These are phyloP conservation scores for Sarcomyxa edulis DNA, from an alignment of 768 basidiomycete genomes.

Conservation along the genomic window DNA sequence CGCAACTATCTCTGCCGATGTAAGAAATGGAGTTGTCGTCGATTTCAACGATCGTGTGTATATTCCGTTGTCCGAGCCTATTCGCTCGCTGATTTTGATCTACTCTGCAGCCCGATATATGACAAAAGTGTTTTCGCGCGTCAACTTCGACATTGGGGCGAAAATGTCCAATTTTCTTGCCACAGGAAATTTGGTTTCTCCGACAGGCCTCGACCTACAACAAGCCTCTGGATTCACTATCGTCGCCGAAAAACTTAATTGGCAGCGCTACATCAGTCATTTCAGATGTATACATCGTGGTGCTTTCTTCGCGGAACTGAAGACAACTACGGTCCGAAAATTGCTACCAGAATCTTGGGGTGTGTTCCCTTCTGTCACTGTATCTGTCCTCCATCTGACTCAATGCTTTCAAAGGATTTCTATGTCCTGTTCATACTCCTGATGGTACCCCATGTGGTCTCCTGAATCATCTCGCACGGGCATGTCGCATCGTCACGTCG, in stretches of 20 bases:
- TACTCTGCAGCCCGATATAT: constrained; percentile 68
- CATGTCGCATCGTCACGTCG: constrained; percentile 84
- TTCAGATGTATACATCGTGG: constrained; percentile 98
- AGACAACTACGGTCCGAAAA: constrained; percentile 96
- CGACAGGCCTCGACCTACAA: constrained; percentile 92
- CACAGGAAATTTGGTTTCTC: constrained; percentile 93
- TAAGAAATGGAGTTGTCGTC: constrained; percentile 68
- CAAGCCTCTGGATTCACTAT: constrained; percentile 99
- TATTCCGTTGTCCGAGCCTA: neutral
- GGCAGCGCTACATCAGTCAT: constrained; percentile 97
- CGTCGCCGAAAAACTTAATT: constrained; percentile 97
- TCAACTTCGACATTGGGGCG: constrained; percentile 89
- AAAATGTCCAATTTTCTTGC: constrained; percentile 93
- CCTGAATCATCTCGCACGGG: constrained; percentile 91
- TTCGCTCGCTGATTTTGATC: neutral
- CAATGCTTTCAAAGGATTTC: too few relatives aligned
- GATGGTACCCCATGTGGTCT: constrained; percentile 98
- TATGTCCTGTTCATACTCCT: constrained; percentile 98
- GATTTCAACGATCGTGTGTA: constrained; percentile 85
- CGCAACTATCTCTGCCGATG: constrained; percentile 63
- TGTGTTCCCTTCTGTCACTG: constrained; percentile 25
- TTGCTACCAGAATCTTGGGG: constrained; percentile 98
- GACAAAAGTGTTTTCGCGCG: constrained; percentile 61
- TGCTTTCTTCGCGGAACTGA: constrained; percentile 97
- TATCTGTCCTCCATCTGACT: too few relatives aligned